A percentile compares a stretch with the other conserved stretches of the same genome.
These are phyloP conservation scores for Viridothelium virens DNA, from an alignment of 495 filamentous ascomycete species.

Conservation along the genomic window DNA sequence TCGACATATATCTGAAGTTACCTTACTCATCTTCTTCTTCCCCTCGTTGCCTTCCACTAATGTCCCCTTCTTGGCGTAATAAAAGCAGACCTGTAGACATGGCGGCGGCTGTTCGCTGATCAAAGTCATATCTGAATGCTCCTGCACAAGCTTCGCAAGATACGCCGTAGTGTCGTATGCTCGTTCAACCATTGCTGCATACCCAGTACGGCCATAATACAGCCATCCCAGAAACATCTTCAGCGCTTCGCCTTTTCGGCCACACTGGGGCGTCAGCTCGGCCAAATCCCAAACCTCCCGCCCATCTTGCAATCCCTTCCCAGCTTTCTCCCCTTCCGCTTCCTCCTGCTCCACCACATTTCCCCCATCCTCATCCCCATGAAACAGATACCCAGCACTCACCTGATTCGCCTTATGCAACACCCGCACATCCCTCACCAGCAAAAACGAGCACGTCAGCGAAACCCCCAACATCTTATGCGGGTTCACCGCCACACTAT, in stretches of 20 bases:
- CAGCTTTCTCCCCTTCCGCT: conserved; percentile 30
- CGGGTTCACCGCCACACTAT: conserved; percentile 79
- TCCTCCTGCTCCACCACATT: conserved; percentile 13
- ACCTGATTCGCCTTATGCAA: conserved; percentile 79
- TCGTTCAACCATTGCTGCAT: conserved; percentile 49
- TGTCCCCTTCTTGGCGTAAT: conserved; percentile 55
- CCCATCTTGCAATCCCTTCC: conserved; percentile 11
- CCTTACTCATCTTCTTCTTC: conserved; percentile 54
- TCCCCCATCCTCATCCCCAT: conserved; percentile 15
- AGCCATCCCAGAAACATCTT: conserved; percentile 84
- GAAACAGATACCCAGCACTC: conserved; percentile 62
- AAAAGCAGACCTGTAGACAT: conserved; percentile 93
- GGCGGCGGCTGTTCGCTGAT: conserved; percentile 71
- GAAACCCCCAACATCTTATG: conserved; percentile 96
- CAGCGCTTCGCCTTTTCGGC: conserved; percentile 72
- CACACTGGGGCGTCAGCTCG: conserved; percentile 87
- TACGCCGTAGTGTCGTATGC: conserved; percentile 62
- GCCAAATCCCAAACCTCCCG: conserved; percentile 81
- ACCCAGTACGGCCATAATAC: conserved; percentile 67
- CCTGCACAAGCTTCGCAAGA: conserved; percentile 50
- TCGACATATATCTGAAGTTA: conserved; percentile 61
- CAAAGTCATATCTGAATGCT: conserved; percentile 55
- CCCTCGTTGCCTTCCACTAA: conserved; percentile 39
- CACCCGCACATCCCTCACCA: conserved; percentile 62
- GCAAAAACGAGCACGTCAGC: conserved; percentile 81